Conservation (phyloP, 495 filamentous ascomycete species). For the Annulohypoxylon moriforme region DNA sequence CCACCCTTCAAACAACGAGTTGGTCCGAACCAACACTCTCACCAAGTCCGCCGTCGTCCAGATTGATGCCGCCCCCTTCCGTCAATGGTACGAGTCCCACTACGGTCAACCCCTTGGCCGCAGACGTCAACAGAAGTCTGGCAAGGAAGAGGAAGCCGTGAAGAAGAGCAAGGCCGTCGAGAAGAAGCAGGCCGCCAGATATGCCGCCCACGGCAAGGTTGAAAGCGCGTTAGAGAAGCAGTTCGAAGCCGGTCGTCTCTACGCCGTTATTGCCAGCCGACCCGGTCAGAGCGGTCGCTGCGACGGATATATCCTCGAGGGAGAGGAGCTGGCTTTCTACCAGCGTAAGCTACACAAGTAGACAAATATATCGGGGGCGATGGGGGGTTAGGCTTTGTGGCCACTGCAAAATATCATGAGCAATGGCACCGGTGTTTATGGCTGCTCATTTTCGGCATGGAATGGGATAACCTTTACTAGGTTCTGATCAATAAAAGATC, state of each 20-base stretch:
- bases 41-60: slow-evolving; percentile 98
- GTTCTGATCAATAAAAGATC: slow-evolving; percentile 52
- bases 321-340: slow-evolving; percentile 99
- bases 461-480: slow-evolving; percentile 49
- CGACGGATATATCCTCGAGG: slow-evolving; percentile 98
- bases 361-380: slow-evolving; percentile 46
- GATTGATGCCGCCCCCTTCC: slow-evolving; percentile 97
- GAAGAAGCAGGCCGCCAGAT: slow-evolving; percentile 94
- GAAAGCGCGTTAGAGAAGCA: slow-evolving; percentile 92
- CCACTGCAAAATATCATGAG: slow-evolving; percentile 43
- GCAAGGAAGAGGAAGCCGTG: slow-evolving; percentile 70
- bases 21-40: slow-evolving; percentile 99
- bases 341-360: slow-evolving; percentile 98
- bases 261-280: slow-evolving; percentile 88
- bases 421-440: slow-evolving; percentile 53
- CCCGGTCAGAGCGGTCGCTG: slow-evolving; percentile 96
- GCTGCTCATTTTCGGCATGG: slow-evolving; percentile 50
- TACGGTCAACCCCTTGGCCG: slow-evolving; percentile 91
- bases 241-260: slow-evolving; percentile 98
- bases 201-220: slow-evolving; percentile 86
- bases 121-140: slow-evolving; percentile 84
- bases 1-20: slow-evolving; percentile 99
- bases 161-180: slow-evolving; percentile 94
- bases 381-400: slow-evolving; percentile 37
- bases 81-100: slow-evolving; percentile 99